phyloP scores from a whole-genome alignment of 768 basidiomycete species.

The Tricholoma sp. region DNA sequence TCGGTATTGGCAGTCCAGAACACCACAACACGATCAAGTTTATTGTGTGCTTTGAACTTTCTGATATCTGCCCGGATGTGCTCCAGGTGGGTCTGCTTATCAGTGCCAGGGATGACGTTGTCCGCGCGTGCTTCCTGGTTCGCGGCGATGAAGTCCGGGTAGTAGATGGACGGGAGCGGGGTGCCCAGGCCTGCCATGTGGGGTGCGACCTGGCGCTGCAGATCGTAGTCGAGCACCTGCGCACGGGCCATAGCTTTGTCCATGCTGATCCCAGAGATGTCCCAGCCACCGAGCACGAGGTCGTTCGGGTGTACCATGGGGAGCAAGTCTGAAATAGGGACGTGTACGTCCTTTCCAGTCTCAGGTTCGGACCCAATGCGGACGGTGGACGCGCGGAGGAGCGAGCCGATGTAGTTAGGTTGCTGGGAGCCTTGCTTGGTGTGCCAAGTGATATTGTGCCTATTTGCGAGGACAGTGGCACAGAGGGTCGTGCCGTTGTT shows the following conservation, averaged over 20 bases:
- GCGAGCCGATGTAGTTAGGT: conserved; percentile 97
- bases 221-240: conserved; percentile 91
- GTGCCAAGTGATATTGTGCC: conserved; percentile 89
- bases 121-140: conserved; percentile 97
- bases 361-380: conserved; percentile 78
- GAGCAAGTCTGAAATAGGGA: conserved; percentile 88
- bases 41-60: conserved; percentile 79
- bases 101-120: conserved; percentile 77
- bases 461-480: conserved; percentile 94
- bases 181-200: conserved; percentile 74
- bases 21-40: conserved; percentile 82
- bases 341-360: conserved; percentile 85
- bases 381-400: conserved; percentile 94
- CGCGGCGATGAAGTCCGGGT: conserved; percentile 96
- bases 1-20: conserved; percentile 99
- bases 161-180: conserved; percentile 94
- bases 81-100: conserved; percentile 91
- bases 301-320: conserved; percentile 99
- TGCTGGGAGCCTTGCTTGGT: conserved; percentile 89
- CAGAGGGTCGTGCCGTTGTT: conserved; percentile 96
- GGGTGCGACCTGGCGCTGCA: conserved; percentile 91
- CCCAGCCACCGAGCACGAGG: conserved; percentile 97
- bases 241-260: conserved; percentile 94
- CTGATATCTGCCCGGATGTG: conserved; percentile 92
- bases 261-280: conserved; percentile 81